Evolutionary conservation across 169 alveolate genomes (phyloP), one percentile per base, ranked within the genome.

Genomic region (Plasmodium chabaudi): DNA sequence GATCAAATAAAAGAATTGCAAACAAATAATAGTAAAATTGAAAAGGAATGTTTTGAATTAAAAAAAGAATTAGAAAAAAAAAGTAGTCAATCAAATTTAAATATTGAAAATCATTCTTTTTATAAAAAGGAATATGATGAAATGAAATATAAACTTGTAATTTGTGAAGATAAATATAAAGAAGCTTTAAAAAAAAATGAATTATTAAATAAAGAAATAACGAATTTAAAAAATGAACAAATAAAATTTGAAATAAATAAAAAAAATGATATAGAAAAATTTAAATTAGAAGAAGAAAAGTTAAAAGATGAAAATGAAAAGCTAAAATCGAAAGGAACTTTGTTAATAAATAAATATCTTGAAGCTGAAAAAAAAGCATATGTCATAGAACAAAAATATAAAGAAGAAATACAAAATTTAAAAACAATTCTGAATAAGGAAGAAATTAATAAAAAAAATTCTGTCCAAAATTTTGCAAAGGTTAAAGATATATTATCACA

Each of bases 91-190:
- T 55, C 51, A 10, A 39, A 49, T 23, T 9, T 68, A 9, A 56
- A 82, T 47, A 19, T 23, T 1, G 84, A 60, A 13, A 71, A 21
- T 13, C 57, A 12, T 21, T 56, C 90, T 12, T 51, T 21, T 55
- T 82, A 68, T 64, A 82, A 82, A 17, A 56, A 42, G n/a, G 90
- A 82, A 68, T 68, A 57, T 49, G 84, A 82, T 9, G 84, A 82
- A 21, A 34, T 82, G 46, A 82, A 67, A 42, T 39, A 19, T 82
- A 82, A 82, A 56, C 3, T 68, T 15, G 53, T 46, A 56, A 82
- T n/a, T 9, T 17, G 34, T 0, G 84, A 82, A 57, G 90, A 82
- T 7, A 82, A 71, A 46, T 15, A 82, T 42, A 82, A 56, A 53
- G 75, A 34, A 5, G 7, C 65, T 9, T 17, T 55, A 17, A 23